phyloP scores from a whole-genome alignment of 2,329 filamentous ascomycete genomes.

The Endoconidiophora polonica region DNA sequence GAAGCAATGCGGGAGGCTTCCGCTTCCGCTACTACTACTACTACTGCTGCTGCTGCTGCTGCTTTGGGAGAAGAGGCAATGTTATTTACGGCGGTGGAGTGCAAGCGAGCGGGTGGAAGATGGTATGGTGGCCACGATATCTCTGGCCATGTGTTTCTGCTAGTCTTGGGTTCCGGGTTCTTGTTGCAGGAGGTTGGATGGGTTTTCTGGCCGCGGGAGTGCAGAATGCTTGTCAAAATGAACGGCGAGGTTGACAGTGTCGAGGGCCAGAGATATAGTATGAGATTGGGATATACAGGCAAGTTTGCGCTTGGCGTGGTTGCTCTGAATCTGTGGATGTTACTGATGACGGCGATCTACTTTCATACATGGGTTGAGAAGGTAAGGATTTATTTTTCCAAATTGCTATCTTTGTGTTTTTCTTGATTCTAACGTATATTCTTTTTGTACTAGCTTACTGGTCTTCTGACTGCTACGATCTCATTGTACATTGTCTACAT shows the following conservation, averaged over 20 bases:
- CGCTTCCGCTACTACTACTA: neutral
- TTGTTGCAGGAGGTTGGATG: constrained; percentile 63
- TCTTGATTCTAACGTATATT: neutral
- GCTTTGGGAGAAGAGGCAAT: neutral
- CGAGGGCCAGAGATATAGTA: constrained; percentile 7
- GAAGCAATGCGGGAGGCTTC: neutral
- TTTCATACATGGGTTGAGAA: constrained; percentile 99
- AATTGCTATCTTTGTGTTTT: neutral
- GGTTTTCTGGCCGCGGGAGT: constrained; percentile 40
- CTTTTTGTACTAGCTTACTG: constrained; percentile 28
- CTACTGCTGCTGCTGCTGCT: neutral
- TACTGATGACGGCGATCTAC: constrained; percentile 95
- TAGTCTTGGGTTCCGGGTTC: constrained; percentile 70
- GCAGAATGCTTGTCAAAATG: constrained; percentile 45
- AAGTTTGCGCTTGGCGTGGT: constrained; percentile 48
- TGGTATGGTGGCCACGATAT: constrained; percentile 97
- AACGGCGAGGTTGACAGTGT: constrained; percentile 44
- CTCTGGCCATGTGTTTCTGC: constrained; percentile 83
- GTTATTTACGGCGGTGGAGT: constrained; percentile 58
- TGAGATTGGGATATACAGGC: constrained; percentile 27
- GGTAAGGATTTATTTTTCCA: constrained; percentile 29
- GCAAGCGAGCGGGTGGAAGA: constrained; percentile 62
- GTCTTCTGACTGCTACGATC: constrained; percentile 30
- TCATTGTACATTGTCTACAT: constrained; percentile 35
- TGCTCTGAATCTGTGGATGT: constrained; percentile 75